These are phyloP conservation scores for Taiwanofungus camphoratus DNA, from an alignment of 1,284 basidiomycete species.

Conservation along the genomic window DNA sequence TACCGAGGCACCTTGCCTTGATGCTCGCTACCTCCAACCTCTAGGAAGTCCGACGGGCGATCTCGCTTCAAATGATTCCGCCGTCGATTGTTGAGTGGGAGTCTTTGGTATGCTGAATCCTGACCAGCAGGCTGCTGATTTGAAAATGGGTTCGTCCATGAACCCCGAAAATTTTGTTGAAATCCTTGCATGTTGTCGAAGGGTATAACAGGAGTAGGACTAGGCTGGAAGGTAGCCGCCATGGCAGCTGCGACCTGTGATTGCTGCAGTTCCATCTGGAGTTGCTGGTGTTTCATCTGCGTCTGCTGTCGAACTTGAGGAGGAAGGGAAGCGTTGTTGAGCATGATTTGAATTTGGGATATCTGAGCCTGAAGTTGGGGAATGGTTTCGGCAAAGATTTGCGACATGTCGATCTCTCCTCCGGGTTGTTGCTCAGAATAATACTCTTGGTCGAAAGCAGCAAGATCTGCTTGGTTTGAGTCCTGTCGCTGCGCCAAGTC, in stretches of 20 bases:
- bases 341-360: constrained; percentile 65
- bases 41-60: constrained; percentile 75
- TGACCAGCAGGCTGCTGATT: constrained; percentile 59
- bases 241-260: constrained; percentile 64
- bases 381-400: constrained; percentile 65
- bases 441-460: constrained; percentile 45
- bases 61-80: constrained; percentile 71
- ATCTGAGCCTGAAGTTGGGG: constrained; percentile 78
- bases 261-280: constrained; percentile 72
- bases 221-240: constrained; percentile 44
- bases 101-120: constrained; percentile 79
- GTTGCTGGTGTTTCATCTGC: constrained; percentile 69
- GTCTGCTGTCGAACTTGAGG: constrained; percentile 68
- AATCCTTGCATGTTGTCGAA: constrained; percentile 18
- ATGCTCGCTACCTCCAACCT: constrained; percentile 54
- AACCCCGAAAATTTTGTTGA: constrained; percentile 34
- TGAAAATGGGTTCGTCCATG: constrained; percentile 47
- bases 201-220: constrained; percentile 20
- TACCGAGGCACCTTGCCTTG: constrained; percentile 64
- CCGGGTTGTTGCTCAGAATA: constrained; percentile 60
- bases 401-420: constrained; percentile 57
- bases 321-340: constrained; percentile 70
- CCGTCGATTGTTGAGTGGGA: constrained; percentile 73
- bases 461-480: constrained; percentile 7
- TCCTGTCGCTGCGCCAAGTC: constrained; percentile 1